Conservation (phyloP, 1,284 basidiomycete species). For the Neotropicomus parvogracilis region DNA sequence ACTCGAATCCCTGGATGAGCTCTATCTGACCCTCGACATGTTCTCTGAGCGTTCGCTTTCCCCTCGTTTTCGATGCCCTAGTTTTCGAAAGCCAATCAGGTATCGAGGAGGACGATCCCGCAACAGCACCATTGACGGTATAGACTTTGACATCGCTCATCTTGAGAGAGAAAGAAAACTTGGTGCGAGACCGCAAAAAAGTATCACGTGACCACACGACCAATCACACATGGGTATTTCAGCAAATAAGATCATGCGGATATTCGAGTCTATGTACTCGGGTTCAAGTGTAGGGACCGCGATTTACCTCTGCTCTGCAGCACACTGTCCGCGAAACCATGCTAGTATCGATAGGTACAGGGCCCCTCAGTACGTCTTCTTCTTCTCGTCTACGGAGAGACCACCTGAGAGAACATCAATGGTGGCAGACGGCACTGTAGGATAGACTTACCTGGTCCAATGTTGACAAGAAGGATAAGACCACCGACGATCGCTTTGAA, state of each 20-base stretch:
- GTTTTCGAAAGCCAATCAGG: slow-evolving; percentile 88
- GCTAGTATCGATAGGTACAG: background rate
- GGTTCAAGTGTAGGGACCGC: slow-evolving; percentile 9
- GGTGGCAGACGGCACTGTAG: background rate
- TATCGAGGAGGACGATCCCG: slow-evolving; percentile 79
- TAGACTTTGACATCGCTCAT: slow-evolving; percentile 69
- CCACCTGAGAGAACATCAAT: slow-evolving; percentile 55
- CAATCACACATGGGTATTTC: background rate
- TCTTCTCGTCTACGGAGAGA: slow-evolving; percentile 98
- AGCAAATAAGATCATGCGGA: slow-evolving; percentile 19
- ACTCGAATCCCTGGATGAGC: slow-evolving; percentile 93
- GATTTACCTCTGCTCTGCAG: slow-evolving; percentile 6
- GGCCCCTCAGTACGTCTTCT: slow-evolving; percentile 75
- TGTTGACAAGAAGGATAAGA: slow-evolving; percentile 94
- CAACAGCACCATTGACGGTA: slow-evolving; percentile 84
- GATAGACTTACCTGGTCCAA: slow-evolving; percentile 75
- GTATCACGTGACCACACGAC: slow-evolving; percentile 19
- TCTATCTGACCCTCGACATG: slow-evolving; percentile 78
- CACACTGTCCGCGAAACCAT: background rate
- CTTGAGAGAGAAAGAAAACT: background rate
- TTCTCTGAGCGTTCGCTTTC: slow-evolving; percentile 61
- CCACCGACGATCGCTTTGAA: slow-evolving; percentile 90
- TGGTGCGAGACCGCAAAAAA: background rate
- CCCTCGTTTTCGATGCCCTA: slow-evolving; percentile 49
- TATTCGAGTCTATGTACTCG: slow-evolving; percentile 20